phyloP scores from a whole-genome alignment of 179 eudicot genomes.

The Sideroxylon spinosum region DNA sequence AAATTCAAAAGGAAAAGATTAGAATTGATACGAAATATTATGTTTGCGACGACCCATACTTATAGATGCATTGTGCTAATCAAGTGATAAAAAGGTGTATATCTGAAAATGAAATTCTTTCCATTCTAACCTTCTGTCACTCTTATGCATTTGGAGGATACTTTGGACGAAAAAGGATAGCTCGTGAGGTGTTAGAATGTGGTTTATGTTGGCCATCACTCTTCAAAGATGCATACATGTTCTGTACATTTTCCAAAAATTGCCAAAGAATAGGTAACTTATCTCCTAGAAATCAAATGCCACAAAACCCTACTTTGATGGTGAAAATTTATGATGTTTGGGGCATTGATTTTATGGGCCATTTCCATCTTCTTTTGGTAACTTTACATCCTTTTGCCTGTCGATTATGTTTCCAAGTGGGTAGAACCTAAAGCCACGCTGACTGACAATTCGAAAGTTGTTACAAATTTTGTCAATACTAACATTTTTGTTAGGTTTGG shows the following conservation, averaged over 20 bases:
- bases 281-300: neutral
- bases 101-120: neutral
- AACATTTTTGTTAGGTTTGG: constrained; percentile 13
- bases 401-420: constrained; percentile 13
- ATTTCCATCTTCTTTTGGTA: neutral
- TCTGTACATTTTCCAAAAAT: neutral
- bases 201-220: neutral
- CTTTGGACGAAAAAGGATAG: neutral
- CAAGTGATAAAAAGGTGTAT: neutral
- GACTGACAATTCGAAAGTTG: constrained; percentile 11
- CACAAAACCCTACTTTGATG: neutral
- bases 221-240: neutral
- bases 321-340: neutral
- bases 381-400: constrained; percentile 8
- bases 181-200: neutral
- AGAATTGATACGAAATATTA: too few relatives aligned
- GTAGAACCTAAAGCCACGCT: constrained; percentile 6
- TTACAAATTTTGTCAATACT: constrained; percentile 7
- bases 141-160: neutral
- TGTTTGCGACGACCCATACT: too few relatives aligned
- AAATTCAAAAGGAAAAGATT: too few relatives aligned
- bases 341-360: constrained; percentile 14
- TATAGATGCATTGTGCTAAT: too few relatives aligned
- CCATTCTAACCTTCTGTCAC: neutral
- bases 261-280: neutral